A percentile compares a stretch with the other conserved stretches of the same genome.
These are phyloP conservation scores for Penicillium simplicissimum DNA, from an alignment of 495 filamentous ascomycete genomes.

Conservation along the genomic window DNA sequence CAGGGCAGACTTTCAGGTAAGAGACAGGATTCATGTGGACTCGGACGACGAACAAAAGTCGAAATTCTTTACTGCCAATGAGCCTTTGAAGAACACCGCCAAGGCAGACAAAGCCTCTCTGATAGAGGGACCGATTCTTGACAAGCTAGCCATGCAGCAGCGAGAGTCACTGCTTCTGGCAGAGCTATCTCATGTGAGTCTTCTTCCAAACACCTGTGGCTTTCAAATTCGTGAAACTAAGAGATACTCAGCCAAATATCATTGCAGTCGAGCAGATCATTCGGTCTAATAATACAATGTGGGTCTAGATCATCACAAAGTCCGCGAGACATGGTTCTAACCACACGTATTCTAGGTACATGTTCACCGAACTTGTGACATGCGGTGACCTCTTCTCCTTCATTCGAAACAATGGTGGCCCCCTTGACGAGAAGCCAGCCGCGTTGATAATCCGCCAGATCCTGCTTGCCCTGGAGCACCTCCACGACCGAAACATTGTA, in stretches of 20 bases:
- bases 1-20: neutral
- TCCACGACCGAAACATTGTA: constrained; percentile 57
- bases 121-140: neutral
- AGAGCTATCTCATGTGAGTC: constrained; percentile 59
- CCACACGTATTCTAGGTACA: constrained; percentile 49
- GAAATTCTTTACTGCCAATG: neutral
- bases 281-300: constrained; percentile 51
- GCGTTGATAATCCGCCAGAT: constrained; percentile 60
- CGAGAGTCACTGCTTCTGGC: constrained; percentile 59
- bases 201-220: neutral
- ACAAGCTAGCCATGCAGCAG: constrained; percentile 20
- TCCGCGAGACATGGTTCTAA: neutral
- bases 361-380: constrained; percentile 65
- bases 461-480: constrained; percentile 58
- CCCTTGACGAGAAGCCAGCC: constrained; percentile 51
- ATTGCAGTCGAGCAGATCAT: constrained; percentile 57
- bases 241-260: constrained; percentile 57
- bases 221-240: neutral
- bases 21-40: neutral
- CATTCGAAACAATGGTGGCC: constrained; percentile 48
- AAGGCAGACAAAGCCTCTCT: neutral
- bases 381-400: constrained; percentile 67
- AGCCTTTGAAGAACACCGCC: neutral
- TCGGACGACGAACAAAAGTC: neutral
- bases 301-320: constrained; percentile 23